Evolutionary conservation across 441 rosid genomes (phyloP), one percentile per base, ranked within the genome.

Genomic region (Eruca vesicaria): DNA sequence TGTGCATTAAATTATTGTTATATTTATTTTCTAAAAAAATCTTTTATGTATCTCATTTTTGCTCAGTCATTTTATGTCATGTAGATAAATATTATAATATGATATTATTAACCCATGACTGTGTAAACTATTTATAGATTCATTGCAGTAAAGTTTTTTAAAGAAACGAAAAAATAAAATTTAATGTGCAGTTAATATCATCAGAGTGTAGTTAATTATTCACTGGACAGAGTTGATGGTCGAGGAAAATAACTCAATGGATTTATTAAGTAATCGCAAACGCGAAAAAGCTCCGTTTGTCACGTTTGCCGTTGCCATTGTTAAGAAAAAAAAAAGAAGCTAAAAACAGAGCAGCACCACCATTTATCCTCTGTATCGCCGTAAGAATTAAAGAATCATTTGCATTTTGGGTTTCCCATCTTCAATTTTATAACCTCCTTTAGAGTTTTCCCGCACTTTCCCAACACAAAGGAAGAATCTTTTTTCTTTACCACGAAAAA

Each of bases 401-500:
- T 35, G 41, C 41, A 35, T 10, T 35, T 35, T 35, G 11, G 3
- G 12, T 31, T 61, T 9, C 63, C 19, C n/a, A 6, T 52, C 72
- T 28, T 59, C 35, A 19, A 36, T 26, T 23, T 62, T 23, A 60
- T 53, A 52, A 48, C 33, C 43, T 71, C 45, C 72, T 38, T n/a
- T 41, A 36, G 29, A 38, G 45, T 59, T 78, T 72, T 76, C 81
- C 69, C 69, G 33, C 79, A 76, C 69, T 82, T 64, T 79, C 73
- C 29, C 35, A 31, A 65, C 67, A 52, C 55, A 38, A 45, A 59
- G 45, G 45, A 60, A 70, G 29, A 29, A 59, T 59, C 20, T 18
- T 23, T 64, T 55, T 36, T 32, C 20, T 64, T 63, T 48, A 0
- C 21, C 36, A 23, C 38, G n/a, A 63, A 66, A 28, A 3, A 78